Conservation (phyloP, 208 protist genomes). For the Crithidia bombi region DNA sequence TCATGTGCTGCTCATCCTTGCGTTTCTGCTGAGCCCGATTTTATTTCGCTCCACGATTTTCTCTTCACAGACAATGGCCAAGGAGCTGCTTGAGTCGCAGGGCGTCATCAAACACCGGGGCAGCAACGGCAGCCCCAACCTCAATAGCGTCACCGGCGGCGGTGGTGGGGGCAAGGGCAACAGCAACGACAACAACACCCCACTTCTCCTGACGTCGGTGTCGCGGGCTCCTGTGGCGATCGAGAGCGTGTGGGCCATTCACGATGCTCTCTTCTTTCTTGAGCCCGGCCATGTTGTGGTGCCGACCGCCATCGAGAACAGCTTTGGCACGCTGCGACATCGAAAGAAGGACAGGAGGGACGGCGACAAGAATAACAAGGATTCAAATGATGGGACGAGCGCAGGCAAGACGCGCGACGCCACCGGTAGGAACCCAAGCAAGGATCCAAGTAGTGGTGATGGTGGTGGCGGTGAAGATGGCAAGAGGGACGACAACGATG, state of each 20-base stretch:
- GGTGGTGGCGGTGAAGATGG: neutral
- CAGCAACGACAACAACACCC: neutral
- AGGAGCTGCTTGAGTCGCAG: conserved; percentile 42
- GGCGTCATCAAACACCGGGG: conserved; percentile 19
- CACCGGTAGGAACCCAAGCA: neutral
- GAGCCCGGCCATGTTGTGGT: conserved; percentile 39
- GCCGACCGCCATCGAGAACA: conserved; percentile 36
- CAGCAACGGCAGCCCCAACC: neutral
- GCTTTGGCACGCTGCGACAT: conserved; percentile 24
- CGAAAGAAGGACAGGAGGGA: conserved; percentile 30
- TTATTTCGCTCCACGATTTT: conserved; percentile 49
- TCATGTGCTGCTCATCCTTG: conserved; percentile 41
- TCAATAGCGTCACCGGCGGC: neutral
- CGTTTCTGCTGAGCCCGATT: conserved; percentile 39
- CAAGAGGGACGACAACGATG: neutral
- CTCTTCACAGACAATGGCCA: conserved; percentile 41
- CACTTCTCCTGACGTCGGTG: neutral
- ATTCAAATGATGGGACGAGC: neutral
- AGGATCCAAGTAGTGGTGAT: conserved; percentile 7
- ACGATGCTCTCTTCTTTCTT: conserved; percentile 56
- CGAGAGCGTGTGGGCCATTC: conserved; percentile 53
- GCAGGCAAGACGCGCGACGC: neutral
- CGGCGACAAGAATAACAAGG: conserved; percentile 26
- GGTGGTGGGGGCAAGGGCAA: neutral
- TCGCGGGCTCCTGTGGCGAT: conserved; percentile 23